Percentiles rank a stretch among this genome's conserved stretches.
Conservation (phyloP, 1,139 yeast genomes). For the Wickerhamomyces sp. region DNA sequence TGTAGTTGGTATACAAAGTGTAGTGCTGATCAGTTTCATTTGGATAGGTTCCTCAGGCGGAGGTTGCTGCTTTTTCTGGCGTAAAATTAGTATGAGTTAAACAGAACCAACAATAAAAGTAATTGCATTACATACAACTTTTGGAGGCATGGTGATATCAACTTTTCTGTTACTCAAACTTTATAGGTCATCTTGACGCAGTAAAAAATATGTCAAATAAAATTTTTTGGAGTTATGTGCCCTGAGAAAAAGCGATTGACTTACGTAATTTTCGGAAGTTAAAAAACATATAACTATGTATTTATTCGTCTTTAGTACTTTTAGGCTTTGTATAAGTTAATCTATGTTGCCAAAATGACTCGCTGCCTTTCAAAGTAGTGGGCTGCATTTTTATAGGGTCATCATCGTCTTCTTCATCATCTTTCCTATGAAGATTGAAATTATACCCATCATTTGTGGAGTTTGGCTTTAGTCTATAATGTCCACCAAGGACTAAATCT, state of each 20-base stretch:
- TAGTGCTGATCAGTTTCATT: slow-evolving; percentile 28
- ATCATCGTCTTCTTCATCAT: slow-evolving; percentile 16
- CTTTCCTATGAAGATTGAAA: slow-evolving; percentile 10
- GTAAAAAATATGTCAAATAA: not conserved
- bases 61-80: slow-evolving; percentile 1
- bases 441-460: slow-evolving; percentile 5
- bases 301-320: not conserved
- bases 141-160: slow-evolving; percentile 7
- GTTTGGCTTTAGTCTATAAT: slow-evolving; percentile 29
- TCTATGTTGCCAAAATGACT: slow-evolving; percentile 21
- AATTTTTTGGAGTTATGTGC: not conserved
- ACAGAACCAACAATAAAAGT: not conserved
- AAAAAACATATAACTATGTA: too few species aligned
- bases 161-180: too few species aligned
- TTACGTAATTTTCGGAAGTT: too few species aligned
- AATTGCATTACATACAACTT: slow-evolving; percentile 2
- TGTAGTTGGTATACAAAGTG: slow-evolving; percentile 65
- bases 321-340: slow-evolving; percentile 5
- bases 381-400: slow-evolving; percentile 24
- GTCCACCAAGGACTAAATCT: slow-evolving; percentile 57
- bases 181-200: too few species aligned
- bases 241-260: too few species aligned
- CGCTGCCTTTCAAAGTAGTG: slow-evolving; percentile 20
- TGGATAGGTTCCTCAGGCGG: slow-evolving; percentile 3
- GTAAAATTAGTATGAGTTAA: not conserved